These are phyloP conservation scores for Keqinozyma sinolaborantium DNA, from an alignment of 1,139 yeast species.

Conservation along the genomic window DNA sequence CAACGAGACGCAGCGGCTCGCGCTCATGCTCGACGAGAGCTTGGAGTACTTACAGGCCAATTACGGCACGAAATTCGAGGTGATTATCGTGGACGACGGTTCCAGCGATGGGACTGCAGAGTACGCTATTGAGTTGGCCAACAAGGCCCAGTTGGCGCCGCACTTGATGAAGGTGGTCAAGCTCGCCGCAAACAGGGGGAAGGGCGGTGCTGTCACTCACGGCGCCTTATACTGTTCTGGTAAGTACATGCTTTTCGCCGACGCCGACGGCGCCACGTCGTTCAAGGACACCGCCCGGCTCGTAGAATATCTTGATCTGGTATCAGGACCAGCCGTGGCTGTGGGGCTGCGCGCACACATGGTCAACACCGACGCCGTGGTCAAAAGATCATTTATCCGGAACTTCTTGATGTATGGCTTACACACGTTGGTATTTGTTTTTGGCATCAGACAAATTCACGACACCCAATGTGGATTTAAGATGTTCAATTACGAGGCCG, in stretches of 20 bases:
- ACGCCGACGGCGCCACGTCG: constrained; percentile 95
- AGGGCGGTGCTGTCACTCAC: constrained; percentile 97
- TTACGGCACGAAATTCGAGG: constrained; percentile 54
- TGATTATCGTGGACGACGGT: constrained; percentile 88
- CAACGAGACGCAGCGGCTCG: constrained; percentile 75
- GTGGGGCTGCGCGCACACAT: constrained; percentile 95
- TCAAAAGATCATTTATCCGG: constrained; percentile 81
- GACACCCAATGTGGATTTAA: constrained; percentile 99
- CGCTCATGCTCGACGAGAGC: constrained; percentile 75
- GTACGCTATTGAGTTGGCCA: constrained; percentile 68
- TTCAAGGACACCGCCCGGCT: constrained; percentile 68
- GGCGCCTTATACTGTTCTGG: constrained; percentile 83
- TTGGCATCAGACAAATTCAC: constrained; percentile 81
- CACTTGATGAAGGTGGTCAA: constrained; percentile 67
- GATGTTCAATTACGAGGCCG: constrained; percentile 72
- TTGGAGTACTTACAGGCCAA: constrained; percentile 47
- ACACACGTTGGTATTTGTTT: constrained; percentile 78
- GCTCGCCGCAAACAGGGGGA: constrained; percentile 77
- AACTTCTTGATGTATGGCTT: constrained; percentile 92
- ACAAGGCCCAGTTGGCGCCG: constrained; percentile 44
- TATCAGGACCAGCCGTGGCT: constrained; percentile 55
- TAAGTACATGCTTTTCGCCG: constrained; percentile 76
- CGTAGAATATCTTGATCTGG: constrained; percentile 32
- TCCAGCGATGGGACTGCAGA: constrained; percentile 76
- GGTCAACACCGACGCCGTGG: constrained; percentile 96